Base-by-base conservation (phyloP, 352 stramenopile genomes). In the Phytophthora europaea region DNA sequence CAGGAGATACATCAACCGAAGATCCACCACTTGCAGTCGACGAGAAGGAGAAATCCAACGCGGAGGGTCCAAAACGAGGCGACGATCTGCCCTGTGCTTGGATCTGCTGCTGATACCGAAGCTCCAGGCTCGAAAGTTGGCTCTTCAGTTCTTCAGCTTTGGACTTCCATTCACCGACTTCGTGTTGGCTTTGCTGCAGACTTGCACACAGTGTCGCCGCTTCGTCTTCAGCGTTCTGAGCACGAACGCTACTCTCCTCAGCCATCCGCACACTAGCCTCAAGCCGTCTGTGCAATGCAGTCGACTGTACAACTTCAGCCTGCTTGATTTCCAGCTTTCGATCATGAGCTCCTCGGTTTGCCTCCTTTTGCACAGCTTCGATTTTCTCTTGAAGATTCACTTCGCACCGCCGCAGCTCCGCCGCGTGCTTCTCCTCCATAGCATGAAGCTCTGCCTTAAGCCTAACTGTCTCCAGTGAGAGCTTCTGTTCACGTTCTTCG, bases 321-420 rank as follows among this genome's bases (percentile, higher is more conserved):
- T 76, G 78, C 57, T 87, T 88, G 0, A 74, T 55, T 31, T 80
- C 62, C 6, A 80, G n/a, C 48, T 92, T 92, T n/a, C 79, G 81
- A n/a, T 89, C 72, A 20, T 90, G 82, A 0, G 78, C 70, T 7
- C 73, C 58, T 2, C 71, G 75, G 65, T 94, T 94, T 9, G 76
- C 65, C 28, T 92, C 85, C 28, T 75, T 79, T 26, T 92, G 62
- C 9, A 92, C 61, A 36, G 72, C 62, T 9, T 89, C 79, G 13
- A 92, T 78, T 58, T 90, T 92, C 5, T 82, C 76, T 48, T 85
- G 67, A 4, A 81, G 76, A 40, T 79, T 65, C 3, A 40, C 28
- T 56, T 89, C 79, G 1, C 62, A 61, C 0, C 72, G 77, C 15
- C 82, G 78, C 56, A 85, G 15, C 12, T 90, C 83, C 8, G 64